Base-by-base conservation (phyloP, 805 yeast species). In the Pichia occidentalis region DNA sequence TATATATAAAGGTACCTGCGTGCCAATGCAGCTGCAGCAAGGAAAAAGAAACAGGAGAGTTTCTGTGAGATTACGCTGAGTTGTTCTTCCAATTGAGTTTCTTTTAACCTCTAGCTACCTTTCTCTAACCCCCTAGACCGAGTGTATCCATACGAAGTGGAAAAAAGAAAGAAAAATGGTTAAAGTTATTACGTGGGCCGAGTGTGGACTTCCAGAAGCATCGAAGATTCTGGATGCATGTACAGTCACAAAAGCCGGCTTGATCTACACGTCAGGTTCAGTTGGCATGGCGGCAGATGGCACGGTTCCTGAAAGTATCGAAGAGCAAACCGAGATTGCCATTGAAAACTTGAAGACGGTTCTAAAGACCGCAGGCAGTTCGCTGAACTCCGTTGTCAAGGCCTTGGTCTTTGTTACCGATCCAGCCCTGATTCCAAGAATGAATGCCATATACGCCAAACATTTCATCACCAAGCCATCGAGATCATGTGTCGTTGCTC, bases 391-490 rank as follows among this genome's bases (percentile, higher is more conserved):
- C 27, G 71, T 68, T 7, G 49, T 71, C 49, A 72, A 73, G 48
- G 77, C 70, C 0, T 51, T 70, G 37, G 56, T 71, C 39, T 71
- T 72, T 48, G 65, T 73, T 40, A 54, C 66, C 16, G 67, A 71
- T 40, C 60, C 64, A 18, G 52, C 58, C 18, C 60, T 64, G 42
- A 62, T 70, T 13, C 51, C 65, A 12, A 51, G 44, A n/a, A 63
- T 73, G 42, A 73, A 73, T 56, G 54, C 60, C 31, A 60, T 72
- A 23, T 73, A 72, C 46, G 63, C 59, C n/a, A 60, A 64, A 41
- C 60, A 66, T 49, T 73, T 73, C 58, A 60, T 65, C 1, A 61
- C 60, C 26, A 61, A 62, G 42, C 78, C 78, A 13, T 73, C 76
- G 6, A 64, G 80, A 58, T 63, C 70, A 34, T 69, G 75, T 50